Conservation (phyloP, 2,329 filamentous ascomycete species). For the Epichloe sylvatica region DNA sequence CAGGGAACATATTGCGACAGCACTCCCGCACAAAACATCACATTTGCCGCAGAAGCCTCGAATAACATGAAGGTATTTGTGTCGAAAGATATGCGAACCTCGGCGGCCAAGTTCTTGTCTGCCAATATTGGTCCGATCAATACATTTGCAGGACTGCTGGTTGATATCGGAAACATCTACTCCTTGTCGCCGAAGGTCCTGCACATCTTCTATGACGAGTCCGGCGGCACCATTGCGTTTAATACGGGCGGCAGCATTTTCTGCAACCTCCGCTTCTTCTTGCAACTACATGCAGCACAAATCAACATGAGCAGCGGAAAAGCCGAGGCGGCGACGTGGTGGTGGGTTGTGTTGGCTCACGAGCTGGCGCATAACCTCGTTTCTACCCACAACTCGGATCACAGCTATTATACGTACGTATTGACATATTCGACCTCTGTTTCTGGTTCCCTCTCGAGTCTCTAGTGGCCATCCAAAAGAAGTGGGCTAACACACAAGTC, state of each 20-base stretch:
- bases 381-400: slow-evolving; percentile 57
- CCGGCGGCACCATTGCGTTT: slow-evolving; percentile 78
- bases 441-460: not conserved
- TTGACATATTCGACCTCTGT: not conserved
- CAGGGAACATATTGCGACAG: slow-evolving; percentile 78
- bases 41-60: slow-evolving; percentile 53
- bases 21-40: slow-evolving; percentile 58
- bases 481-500: slow-evolving; percentile 1
- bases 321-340: slow-evolving; percentile 65
- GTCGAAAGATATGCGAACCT: slow-evolving; percentile 35
- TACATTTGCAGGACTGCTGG: slow-evolving; percentile 53
- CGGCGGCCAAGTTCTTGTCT: slow-evolving; percentile 41
- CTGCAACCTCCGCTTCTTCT: slow-evolving; percentile 82
- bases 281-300: slow-evolving; percentile 54
- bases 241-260: slow-evolving; percentile 79
- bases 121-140: slow-evolving; percentile 49
- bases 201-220: slow-evolving; percentile 77
- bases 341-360: slow-evolving; percentile 93
- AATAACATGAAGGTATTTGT: slow-evolving; percentile 65
- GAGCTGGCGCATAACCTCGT: slow-evolving; percentile 94
- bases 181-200: slow-evolving; percentile 52
- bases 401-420: slow-evolving; percentile 66
- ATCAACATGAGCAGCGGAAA: slow-evolving; percentile 30
- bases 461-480: not conserved
- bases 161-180: slow-evolving; percentile 60